Evolutionary conservation across 352 stramenopile genomes (phyloP).

Genomic region (Globisporangium cystogenes): DNA sequence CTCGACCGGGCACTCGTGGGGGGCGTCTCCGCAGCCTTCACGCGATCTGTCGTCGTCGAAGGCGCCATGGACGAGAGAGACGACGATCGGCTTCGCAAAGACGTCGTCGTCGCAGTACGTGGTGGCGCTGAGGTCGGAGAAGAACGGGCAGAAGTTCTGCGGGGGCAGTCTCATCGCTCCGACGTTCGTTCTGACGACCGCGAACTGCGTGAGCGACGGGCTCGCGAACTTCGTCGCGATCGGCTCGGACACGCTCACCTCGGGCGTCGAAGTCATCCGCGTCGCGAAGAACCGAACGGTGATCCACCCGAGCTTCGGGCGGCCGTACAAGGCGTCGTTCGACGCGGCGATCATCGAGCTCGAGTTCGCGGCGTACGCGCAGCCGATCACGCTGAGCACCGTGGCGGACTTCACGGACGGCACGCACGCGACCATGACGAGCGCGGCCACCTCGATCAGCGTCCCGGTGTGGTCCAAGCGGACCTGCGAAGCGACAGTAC

Average conservation of each 20-base stretch:
- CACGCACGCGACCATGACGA: constrained; percentile 14
- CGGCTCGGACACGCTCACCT: constrained; percentile 15
- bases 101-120: constrained; percentile 9
- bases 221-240: constrained; percentile 20
- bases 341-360: constrained; percentile 24
- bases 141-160: constrained; percentile 19
- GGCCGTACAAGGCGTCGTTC: constrained; percentile 13
- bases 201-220: neutral
- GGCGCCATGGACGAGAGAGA: neutral
- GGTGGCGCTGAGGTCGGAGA: constrained; percentile 18
- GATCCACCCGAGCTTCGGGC: constrained; percentile 19
- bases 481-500: constrained; percentile 9
- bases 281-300: constrained; percentile 9
- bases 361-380: constrained; percentile 13
- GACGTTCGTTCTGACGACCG: constrained; percentile 1
- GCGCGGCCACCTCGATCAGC: constrained; percentile 5
- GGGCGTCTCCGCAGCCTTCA: neutral
- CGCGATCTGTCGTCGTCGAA: neutral
- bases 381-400: constrained; percentile 10
- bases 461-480: constrained; percentile 12
- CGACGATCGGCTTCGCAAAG: neutral
- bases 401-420: constrained; percentile 13
- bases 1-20: constrained; percentile 2
- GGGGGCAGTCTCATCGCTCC: neutral
- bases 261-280: constrained; percentile 18